Evolutionary conservation across 2,329 filamentous ascomycete species (phyloP).

Genomic region (Volutella citrinella): DNA sequence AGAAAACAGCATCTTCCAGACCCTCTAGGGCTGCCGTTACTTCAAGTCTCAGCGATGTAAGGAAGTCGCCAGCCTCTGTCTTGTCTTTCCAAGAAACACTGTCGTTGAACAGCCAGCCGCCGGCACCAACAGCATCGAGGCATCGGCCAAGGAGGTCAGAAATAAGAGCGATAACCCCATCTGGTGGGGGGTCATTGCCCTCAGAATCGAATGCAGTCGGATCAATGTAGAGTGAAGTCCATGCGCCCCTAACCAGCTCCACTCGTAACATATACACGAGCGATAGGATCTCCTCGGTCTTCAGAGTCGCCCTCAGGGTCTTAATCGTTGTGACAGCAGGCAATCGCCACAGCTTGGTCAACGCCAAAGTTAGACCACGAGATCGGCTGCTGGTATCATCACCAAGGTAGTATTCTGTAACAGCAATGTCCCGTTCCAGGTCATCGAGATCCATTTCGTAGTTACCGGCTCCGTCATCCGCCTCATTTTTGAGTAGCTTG

Average conservation of each 20-base stretch:
- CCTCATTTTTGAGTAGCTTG: constrained; percentile 30
- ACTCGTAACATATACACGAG: constrained; percentile 70
- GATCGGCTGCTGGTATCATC: constrained; percentile 62
- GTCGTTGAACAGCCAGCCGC: constrained; percentile 69
- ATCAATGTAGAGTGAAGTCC: constrained; percentile 71
- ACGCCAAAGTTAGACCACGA: constrained; percentile 62
- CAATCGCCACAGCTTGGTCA: constrained; percentile 67
- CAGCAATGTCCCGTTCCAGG: constrained; percentile 62
- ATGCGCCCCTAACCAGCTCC: constrained; percentile 71
- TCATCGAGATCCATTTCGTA: constrained; percentile 56
- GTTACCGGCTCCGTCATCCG: constrained; percentile 28
- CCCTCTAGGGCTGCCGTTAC: constrained; percentile 70
- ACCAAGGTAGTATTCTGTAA: constrained; percentile 65
- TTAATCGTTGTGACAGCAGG: constrained; percentile 58
- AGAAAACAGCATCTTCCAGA: constrained; percentile 64
- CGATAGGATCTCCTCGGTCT: constrained; percentile 65
- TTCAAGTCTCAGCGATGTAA: constrained; percentile 64
- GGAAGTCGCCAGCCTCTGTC: constrained; percentile 59
- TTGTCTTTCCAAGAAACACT: constrained; percentile 48
- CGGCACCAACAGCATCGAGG: constrained; percentile 71
- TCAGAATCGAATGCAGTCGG: constrained; percentile 44
- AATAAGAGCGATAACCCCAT: constrained; percentile 68
- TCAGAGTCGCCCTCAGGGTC: constrained; percentile 61
- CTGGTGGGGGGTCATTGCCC: constrained; percentile 48
- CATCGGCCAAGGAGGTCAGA: constrained; percentile 69